Conservation (phyloP, 2,329 filamentous ascomycete species). For the Xylariaceae sp. region DNA sequence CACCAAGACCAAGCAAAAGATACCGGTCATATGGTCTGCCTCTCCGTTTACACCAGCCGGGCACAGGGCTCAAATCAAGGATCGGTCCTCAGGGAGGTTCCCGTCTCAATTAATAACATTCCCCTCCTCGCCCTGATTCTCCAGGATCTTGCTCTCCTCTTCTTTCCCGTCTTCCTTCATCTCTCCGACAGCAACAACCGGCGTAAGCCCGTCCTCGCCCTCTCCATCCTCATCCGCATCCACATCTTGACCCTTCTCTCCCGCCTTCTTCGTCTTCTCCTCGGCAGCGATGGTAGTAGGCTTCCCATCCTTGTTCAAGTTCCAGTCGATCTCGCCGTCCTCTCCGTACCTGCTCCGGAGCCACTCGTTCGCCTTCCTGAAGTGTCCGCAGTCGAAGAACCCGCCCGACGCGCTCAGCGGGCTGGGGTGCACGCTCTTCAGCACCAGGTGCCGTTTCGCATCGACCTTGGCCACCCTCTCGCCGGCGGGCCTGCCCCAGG, state of each 20-base stretch:
- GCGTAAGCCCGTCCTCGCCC: conserved; percentile 9
- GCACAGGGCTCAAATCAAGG: no score
- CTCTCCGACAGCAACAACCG: conserved; percentile 23
- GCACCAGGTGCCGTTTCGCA: conserved; percentile 67
- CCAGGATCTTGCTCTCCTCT: conserved; percentile 27
- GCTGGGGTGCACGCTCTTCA: conserved; percentile 86
- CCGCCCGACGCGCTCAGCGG: conserved; percentile 80
- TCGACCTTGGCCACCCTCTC: conserved; percentile 73
- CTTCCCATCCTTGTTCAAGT: conserved; percentile 39
- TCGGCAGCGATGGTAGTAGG: conserved; percentile 20
- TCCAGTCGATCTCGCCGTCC: conserved; percentile 83
- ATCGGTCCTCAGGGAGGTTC: no score
- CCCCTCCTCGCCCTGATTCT: conserved; percentile 27
- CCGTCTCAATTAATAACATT: no score
- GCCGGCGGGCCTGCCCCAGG: conserved; percentile 83
- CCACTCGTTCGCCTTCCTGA: conserved; percentile 81
- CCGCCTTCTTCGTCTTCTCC: conserved; percentile 19
- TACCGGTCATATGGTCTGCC: no score
- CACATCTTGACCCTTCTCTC: conserved; percentile 7
- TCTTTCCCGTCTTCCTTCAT: conserved; percentile 21
- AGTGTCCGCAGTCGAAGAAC: conserved; percentile 80
- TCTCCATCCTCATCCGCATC: conserved; percentile 8
- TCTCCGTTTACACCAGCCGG: no score
- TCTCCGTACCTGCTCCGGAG: conserved; percentile 69
- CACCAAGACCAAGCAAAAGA: no score